phyloP scores from a whole-genome alignment of 2,329 filamentous ascomycete species.

The Thelonectria blattea region DNA sequence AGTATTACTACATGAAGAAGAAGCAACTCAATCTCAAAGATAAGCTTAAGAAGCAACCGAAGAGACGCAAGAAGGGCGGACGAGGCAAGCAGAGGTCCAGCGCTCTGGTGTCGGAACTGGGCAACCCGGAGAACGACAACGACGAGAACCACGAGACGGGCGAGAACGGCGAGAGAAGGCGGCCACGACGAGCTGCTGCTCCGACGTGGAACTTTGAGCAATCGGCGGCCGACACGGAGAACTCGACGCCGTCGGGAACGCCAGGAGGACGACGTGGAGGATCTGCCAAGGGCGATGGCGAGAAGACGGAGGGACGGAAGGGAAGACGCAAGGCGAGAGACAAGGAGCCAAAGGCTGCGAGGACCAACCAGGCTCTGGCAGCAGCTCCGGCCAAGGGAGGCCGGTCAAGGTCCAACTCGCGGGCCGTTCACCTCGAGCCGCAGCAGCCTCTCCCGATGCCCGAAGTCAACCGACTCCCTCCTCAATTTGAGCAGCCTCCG shows the following conservation, averaged over 20 bases:
- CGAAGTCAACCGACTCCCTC: constrained; percentile 49
- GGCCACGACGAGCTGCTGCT: constrained; percentile 69
- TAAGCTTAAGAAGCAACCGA: constrained; percentile 70
- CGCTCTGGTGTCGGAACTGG: constrained; percentile 70
- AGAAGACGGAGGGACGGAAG: constrained; percentile 53
- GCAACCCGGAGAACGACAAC: constrained; percentile 62
- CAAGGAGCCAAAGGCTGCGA: constrained; percentile 50
- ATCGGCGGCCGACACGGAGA: constrained; percentile 64
- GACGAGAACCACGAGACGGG: constrained; percentile 62
- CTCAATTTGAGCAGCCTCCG: constrained; percentile 53
- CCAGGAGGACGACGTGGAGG: constrained; percentile 59
- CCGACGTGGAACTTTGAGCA: constrained; percentile 75
- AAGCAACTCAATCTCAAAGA: constrained; percentile 78
- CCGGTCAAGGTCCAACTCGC: constrained; percentile 62
- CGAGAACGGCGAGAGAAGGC: constrained; percentile 65
- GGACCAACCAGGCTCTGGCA: constrained; percentile 52
- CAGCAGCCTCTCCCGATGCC: constrained; percentile 45
- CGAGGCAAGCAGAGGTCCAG: constrained; percentile 66
- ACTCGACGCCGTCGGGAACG: constrained; percentile 62
- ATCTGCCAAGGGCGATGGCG: constrained; percentile 51
- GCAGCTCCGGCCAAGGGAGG: constrained; percentile 56
- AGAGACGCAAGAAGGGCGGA: constrained; percentile 61
- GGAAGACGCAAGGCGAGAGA: constrained; percentile 49
- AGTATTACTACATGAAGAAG: constrained; percentile 85
- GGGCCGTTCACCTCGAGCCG: constrained; percentile 53